phyloP scores from a whole-genome alignment of 75 land plant genomes.

The Pseudotsuga menziesii region DNA sequence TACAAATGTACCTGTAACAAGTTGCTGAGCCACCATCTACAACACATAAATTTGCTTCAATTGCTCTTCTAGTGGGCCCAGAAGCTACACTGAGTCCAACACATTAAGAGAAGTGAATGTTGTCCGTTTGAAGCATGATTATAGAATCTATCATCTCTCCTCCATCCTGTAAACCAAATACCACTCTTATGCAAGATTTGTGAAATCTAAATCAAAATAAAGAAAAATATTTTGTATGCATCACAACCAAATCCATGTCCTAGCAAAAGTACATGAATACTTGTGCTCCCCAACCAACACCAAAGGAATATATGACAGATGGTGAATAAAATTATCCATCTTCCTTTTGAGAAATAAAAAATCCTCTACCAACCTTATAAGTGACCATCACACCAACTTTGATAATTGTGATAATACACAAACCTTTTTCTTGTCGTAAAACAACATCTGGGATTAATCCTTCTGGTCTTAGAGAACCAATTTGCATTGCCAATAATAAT shows the following conservation, averaged over 20 bases:
- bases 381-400: too few species aligned
- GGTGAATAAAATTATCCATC: slow-evolving; percentile 99
- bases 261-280: slow-evolving; percentile 20
- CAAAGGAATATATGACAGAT: slow-evolving; percentile 83
- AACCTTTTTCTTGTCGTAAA: too few species aligned
- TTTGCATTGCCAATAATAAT: too few species aligned
- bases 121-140: slow-evolving; percentile 66
- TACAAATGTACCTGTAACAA: slow-evolving; percentile 94
- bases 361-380: slow-evolving; percentile 90
- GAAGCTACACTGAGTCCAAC: slow-evolving; percentile 91
- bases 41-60: slow-evolving; percentile 85
- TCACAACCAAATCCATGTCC: background rate
- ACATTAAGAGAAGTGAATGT: slow-evolving; percentile 80
- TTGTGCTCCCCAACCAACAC: slow-evolving; percentile 98
- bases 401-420: too few species aligned
- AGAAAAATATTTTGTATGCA: background rate
- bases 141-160: slow-evolving; percentile 96
- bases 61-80: slow-evolving; percentile 73
- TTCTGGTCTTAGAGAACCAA: slow-evolving; percentile 58
- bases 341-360: slow-evolving; percentile 74
- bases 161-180: slow-evolving; percentile 56
- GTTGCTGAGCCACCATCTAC: slow-evolving; percentile 87
- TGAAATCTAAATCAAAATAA: background rate
- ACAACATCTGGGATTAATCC: slow-evolving; percentile 81
- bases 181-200: too few species aligned